Conservation (phyloP, 2,329 filamentous ascomycete species). For the Dactylellina cionopaga region DNA sequence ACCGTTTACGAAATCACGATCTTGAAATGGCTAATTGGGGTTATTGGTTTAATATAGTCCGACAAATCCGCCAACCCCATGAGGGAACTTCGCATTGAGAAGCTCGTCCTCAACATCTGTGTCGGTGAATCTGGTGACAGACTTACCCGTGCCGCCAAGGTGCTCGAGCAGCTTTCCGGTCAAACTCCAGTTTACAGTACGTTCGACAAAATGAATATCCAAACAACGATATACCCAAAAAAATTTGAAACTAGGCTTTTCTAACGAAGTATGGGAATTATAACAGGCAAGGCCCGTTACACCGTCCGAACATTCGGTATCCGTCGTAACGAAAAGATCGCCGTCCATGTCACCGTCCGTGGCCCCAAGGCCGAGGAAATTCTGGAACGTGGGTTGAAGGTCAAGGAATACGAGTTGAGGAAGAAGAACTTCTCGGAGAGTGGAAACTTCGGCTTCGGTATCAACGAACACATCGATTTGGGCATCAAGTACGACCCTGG, state of each 20-base stretch:
- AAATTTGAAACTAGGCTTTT: neutral
- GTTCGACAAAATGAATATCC: conserved; percentile 59
- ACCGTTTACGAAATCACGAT: neutral
- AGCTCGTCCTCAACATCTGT: conserved; percentile 99
- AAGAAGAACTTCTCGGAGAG: conserved; percentile 99
- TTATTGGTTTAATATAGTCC: conserved; percentile 19
- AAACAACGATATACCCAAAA: neutral
- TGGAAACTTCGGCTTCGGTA: conserved; percentile 99
- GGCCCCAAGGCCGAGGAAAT: conserved; percentile 99
- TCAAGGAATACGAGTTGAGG: conserved; percentile 99
- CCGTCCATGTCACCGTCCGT: conserved; percentile 98
- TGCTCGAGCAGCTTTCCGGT: conserved; percentile 99
- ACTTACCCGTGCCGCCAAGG: conserved; percentile 99
- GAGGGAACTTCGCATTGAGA: conserved; percentile 95
- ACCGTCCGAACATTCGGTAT: conserved; percentile 99
- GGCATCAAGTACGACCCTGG: conserved; percentile 99
- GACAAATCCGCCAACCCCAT: conserved; percentile 80
- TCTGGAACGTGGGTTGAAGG: conserved; percentile 99
- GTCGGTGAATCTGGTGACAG: conserved; percentile 99
- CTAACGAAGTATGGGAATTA: conserved; percentile 15
- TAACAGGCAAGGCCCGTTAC: conserved; percentile 85
- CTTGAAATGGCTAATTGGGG: conserved; percentile 32
- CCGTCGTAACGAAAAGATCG: conserved; percentile 99
- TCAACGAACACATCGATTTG: conserved; percentile 99
- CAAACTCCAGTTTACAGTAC: conserved; percentile 99